Percentiles rank a stretch among this genome's conserved stretches.
phyloP scores from a whole-genome alignment of 306 rosid species.

The Prunus padus region DNA sequence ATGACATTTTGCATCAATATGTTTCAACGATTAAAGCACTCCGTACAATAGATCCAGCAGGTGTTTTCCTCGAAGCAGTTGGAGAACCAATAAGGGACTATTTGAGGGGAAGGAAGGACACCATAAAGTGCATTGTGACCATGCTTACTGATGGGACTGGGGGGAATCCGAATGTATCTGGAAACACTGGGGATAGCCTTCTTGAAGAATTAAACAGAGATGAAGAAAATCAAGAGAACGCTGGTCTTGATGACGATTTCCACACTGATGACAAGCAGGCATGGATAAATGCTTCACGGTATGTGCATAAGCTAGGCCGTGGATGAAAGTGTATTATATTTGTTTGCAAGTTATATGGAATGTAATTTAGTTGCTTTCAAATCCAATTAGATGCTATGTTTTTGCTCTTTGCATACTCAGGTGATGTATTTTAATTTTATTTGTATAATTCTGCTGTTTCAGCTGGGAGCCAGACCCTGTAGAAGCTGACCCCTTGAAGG shows the following conservation, averaged over 20 bases:
- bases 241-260: constrained; percentile 76
- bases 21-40: constrained; percentile 95
- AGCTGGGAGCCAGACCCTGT: constrained; percentile 99
- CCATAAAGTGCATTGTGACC: constrained; percentile 94
- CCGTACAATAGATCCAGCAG: constrained; percentile 93
- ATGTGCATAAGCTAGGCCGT: constrained; percentile 16
- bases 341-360: constrained; percentile 4
- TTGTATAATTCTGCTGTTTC: constrained; percentile 32
- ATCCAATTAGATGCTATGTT: background rate
- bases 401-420: constrained; percentile 11
- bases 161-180: constrained; percentile 75
- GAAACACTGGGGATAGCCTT: constrained; percentile 94
- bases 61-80: constrained; percentile 95
- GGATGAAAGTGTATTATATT: background rate
- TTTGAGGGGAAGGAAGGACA: constrained; percentile 94
- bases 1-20: constrained; percentile 96
- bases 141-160: constrained; percentile 96
- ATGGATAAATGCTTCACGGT: constrained; percentile 83
- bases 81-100: constrained; percentile 98
- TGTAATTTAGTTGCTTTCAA: constrained; percentile 7
- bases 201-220: constrained; percentile 97
- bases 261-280: constrained; percentile 91
- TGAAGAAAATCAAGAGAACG: constrained; percentile 81
- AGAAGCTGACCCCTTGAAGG: constrained; percentile 92
- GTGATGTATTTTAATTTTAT: constrained; percentile 17